Evolutionary conservation across 495 filamentous ascomycete genomes (phyloP).

Genomic region (Neurospora tetrasperma): DNA sequence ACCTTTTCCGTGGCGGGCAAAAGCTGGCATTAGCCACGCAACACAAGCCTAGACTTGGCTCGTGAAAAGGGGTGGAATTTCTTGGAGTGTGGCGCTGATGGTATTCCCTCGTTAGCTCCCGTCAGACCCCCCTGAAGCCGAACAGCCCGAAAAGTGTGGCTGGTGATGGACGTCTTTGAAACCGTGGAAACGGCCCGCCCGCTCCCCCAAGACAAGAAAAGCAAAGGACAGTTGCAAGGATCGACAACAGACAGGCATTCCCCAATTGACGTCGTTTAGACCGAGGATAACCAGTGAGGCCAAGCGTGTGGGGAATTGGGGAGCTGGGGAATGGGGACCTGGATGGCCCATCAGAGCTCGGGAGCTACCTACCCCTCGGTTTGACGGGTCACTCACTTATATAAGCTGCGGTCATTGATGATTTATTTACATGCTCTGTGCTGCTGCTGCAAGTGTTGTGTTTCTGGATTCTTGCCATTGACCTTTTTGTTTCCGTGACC

Average conservation of each 20-base stretch:
- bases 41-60: not conserved
- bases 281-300: not conserved
- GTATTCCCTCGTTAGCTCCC: not conserved
- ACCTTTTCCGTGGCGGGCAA: not conserved
- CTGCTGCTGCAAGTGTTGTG: not conserved
- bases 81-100: not conserved
- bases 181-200: not conserved
- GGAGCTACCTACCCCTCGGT: not conserved
- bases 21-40: not conserved
- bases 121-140: not conserved
- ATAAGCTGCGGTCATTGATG: not conserved
- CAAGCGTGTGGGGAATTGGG: not conserved
- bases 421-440: not conserved
- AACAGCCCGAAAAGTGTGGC: not conserved
- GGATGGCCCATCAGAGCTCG: not conserved
- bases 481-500: not conserved
- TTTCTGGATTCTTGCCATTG: not conserved
- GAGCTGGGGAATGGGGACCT: not conserved
- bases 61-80: not conserved
- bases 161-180: not conserved
- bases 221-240: not conserved
- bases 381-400: not conserved
- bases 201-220: not conserved
- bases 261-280: not conserved
- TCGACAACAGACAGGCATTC: constrained; percentile 1